phyloP scores from a whole-genome alignment of 441 rosid genomes.

The Pelargonium myrrhifolium region DNA sequence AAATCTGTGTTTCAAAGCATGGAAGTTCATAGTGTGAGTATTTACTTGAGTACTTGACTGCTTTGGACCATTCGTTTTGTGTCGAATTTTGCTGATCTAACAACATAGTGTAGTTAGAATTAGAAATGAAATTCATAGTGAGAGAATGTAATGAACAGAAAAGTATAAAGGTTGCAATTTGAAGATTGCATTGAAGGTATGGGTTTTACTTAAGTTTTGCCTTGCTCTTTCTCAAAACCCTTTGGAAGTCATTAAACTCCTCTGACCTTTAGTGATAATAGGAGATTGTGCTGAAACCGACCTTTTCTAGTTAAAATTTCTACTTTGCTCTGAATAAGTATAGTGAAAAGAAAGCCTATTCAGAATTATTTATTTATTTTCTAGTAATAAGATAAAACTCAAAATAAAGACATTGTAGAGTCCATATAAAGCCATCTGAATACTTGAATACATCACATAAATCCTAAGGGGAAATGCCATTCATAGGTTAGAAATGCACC shows the following conservation, averaged over 20 bases:
- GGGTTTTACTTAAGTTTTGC: slow-evolving; percentile 1
- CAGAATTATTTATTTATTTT: not conserved
- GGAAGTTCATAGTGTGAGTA: not conserved
- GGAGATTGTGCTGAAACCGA: not conserved
- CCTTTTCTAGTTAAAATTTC: not conserved
- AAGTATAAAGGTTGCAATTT: not conserved
- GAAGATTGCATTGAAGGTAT: not conserved
- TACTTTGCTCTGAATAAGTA: not conserved
- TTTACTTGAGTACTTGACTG: slow-evolving; percentile 5
- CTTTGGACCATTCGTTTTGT: not conserved
- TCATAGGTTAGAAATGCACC: not conserved
- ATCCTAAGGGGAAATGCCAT: not conserved
- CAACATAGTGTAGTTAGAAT: slow-evolving; percentile 1
- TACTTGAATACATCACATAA: not conserved
- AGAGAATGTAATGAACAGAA: not conserved
- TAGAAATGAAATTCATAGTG: not conserved
- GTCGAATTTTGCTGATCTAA: not conserved
- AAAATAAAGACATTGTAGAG: not conserved
- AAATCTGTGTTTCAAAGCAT: not conserved
- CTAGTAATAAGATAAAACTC: not conserved
- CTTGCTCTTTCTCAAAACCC: not conserved
- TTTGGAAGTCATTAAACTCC: not conserved
- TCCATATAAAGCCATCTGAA: not conserved
- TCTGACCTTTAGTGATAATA: not conserved
- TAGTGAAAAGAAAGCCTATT: not conserved